Evolutionary conservation across 2,329 filamentous ascomycete species (phyloP).

Genomic region (Neoarthrinium moseri): DNA sequence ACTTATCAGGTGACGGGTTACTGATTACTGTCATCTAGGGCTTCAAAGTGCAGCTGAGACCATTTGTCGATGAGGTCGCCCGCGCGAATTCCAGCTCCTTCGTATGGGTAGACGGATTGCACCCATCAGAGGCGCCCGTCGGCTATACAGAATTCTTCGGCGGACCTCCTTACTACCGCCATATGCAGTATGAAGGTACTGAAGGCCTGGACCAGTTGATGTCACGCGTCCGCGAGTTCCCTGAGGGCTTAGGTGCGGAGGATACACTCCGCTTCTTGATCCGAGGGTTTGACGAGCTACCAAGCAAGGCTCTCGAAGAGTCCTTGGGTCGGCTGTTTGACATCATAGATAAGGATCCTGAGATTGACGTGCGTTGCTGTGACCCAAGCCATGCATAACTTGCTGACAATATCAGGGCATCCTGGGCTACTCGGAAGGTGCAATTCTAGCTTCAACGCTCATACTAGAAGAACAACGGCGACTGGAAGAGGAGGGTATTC

Average conservation of each 20-base stretch:
- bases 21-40: conserved; percentile 11
- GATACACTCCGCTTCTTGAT: conserved; percentile 11
- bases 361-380: conserved; percentile 12
- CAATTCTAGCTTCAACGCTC: conserved; percentile 7
- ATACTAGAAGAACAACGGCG: conserved; percentile 6
- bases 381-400: not conserved
- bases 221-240: conserved; percentile 9
- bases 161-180: conserved; percentile 13
- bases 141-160: conserved; percentile 20
- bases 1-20: not conserved
- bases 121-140: conserved; percentile 10
- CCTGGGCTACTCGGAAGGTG: conserved; percentile 13
- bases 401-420: not conserved
- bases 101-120: conserved; percentile 13
- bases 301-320: not conserved
- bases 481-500: conserved; percentile 25
- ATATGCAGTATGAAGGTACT: conserved; percentile 15
- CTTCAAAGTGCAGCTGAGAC: conserved; percentile 12
- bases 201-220: conserved; percentile 8
- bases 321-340: conserved; percentile 10
- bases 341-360: conserved; percentile 13
- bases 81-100: conserved; percentile 7
- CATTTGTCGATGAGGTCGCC: conserved; percentile 10
- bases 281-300: not conserved
- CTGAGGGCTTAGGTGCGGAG: conserved; percentile 9